Evolutionary conservation across 1,139 yeast species (phyloP), one percentile per base, ranked within the genome.

Genomic region (Pneumocystis canis): DNA sequence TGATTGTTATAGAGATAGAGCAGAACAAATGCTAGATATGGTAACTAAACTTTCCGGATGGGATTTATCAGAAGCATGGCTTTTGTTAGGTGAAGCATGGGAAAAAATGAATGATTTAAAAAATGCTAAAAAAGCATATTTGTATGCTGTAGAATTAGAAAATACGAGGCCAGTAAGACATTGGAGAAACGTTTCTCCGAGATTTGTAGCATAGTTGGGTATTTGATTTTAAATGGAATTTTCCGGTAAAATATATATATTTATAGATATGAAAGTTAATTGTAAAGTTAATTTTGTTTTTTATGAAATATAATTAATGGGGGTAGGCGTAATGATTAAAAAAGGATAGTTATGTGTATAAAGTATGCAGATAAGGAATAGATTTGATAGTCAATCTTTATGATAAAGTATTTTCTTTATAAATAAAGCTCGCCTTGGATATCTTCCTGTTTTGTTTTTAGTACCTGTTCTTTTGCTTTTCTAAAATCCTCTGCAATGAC

Each of bases 391-490:
- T 2, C 14, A 14, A 5, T 16, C 2, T 11, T 37, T 37, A 16
- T 16, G 14, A 33, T 33, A 7, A 16, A 37, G 16, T 6, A 37
- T 5, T 16, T 37, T 37, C 14, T 6, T 47, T 79, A 89, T 79
- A 89, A 80, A 76, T 92, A 92, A 70, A 92, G 81, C 62, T 98
- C 97, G 76, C 92, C 98, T 69, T 92, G 82, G 71, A 89, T 90
- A 77, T 92, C 97, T 75, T 92, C 98, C 64, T 90, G 90, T 81
- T 94, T 94, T 73, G 92, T 94, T 82, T 92, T 94, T 83, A 94
- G 81, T 63, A 94, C 97, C 71, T 97, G 84, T 75, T 94, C 98
- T 77, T 92, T 87, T 16, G 97, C 99, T 69, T 85, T 84, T 73
- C 87, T 84, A 79, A 94, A 94, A 74, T 94, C 98, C 67, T 88